These are phyloP conservation scores for Colletotrichum sidae DNA, from an alignment of 2,329 filamentous ascomycete genomes.

Conservation along the genomic window DNA sequence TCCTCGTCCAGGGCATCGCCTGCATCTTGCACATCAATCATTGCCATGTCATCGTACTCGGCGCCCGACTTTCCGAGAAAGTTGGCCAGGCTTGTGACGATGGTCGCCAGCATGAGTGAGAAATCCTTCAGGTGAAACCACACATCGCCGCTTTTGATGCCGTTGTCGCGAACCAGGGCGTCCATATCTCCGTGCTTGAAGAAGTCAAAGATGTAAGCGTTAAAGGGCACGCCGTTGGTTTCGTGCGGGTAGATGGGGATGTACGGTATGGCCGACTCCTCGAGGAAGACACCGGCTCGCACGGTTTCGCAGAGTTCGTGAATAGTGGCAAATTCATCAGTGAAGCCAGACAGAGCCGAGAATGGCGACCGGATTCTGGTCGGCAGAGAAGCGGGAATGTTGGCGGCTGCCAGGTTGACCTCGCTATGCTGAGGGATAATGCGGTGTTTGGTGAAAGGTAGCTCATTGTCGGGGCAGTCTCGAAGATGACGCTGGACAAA, in stretches of 20 bases:
- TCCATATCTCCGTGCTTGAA: slow-evolving; percentile 77
- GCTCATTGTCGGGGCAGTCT: slow-evolving; percentile 58
- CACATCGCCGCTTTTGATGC: slow-evolving; percentile 73
- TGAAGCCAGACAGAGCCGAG: slow-evolving; percentile 75
- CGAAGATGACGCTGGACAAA: slow-evolving; percentile 74
- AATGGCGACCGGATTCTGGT: slow-evolving; percentile 74
- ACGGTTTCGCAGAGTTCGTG: slow-evolving; percentile 75
- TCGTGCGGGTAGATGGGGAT: slow-evolving; percentile 71
- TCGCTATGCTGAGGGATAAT: background rate
- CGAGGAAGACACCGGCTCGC: slow-evolving; percentile 78
- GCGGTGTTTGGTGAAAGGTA: slow-evolving; percentile 66
- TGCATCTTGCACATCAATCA: slow-evolving; percentile 57
- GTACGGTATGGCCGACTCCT: slow-evolving; percentile 78
- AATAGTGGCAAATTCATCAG: slow-evolving; percentile 73
- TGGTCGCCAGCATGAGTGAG: slow-evolving; percentile 72
- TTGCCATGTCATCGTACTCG: slow-evolving; percentile 40
- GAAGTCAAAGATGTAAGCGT: slow-evolving; percentile 81
- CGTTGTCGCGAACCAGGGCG: slow-evolving; percentile 72
- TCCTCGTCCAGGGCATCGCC: slow-evolving; percentile 55
- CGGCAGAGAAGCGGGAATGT: slow-evolving; percentile 45
- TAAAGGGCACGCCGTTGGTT: slow-evolving; percentile 60
- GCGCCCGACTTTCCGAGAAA: slow-evolving; percentile 56
- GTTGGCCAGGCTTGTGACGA: slow-evolving; percentile 72
- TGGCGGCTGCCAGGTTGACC: background rate
- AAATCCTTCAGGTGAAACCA: slow-evolving; percentile 78